phyloP scores from a whole-genome alignment of 1,284 basidiomycete species.

The Melampsora americana region DNA sequence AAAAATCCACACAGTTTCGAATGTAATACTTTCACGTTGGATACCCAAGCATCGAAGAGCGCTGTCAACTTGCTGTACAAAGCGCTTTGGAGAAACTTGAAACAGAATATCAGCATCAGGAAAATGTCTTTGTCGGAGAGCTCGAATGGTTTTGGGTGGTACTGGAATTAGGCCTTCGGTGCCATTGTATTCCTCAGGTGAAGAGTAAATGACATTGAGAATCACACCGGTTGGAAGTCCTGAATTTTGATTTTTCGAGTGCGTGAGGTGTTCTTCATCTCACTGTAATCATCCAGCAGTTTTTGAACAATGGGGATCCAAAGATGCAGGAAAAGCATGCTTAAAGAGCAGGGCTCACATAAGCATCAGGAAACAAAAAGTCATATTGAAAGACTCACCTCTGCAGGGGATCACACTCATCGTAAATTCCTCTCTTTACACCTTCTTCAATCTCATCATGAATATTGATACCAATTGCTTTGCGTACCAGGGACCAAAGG shows the following conservation, averaged over 20 bases:
- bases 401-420: not conserved
- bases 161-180: conserved; percentile 14
- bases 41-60: too few species aligned
- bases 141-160: not conserved
- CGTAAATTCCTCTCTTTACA: not conserved
- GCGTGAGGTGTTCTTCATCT: not conserved
- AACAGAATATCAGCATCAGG: conserved; percentile 1
- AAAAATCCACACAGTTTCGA: too few species aligned
- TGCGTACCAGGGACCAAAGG: conserved; percentile 10
- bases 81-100: not conserved
- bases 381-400: not conserved
- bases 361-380: not conserved
- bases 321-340: conserved; percentile 10
- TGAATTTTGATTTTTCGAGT: not conserved
- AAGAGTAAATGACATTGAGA: conserved; percentile 8
- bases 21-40: too few species aligned
- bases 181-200: conserved; percentile 6
- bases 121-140: not conserved
- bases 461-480: not conserved
- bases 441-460: too few species aligned
- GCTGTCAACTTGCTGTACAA: not conserved
- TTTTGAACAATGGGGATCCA: conserved; percentile 6
- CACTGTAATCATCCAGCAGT: not conserved
- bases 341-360: not conserved
- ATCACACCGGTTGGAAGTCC: conserved; percentile 2